Conservation (phyloP, 2,329 filamentous ascomycete genomes). For the Elsinoe perseae region DNA sequence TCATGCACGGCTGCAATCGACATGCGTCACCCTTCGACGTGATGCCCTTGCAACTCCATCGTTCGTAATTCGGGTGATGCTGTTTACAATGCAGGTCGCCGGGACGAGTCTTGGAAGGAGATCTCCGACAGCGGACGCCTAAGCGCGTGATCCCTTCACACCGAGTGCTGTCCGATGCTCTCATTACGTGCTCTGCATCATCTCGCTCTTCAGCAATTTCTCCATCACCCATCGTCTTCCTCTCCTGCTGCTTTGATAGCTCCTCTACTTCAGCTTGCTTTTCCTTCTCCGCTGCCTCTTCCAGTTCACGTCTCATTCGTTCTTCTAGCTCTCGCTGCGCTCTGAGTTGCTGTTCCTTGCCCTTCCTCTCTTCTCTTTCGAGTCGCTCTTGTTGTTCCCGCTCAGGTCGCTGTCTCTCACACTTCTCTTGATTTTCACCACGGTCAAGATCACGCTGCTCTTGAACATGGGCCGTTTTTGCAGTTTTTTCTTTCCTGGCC, state of each 20-base stretch:
- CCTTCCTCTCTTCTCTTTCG: background rate
- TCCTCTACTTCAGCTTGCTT: too few species aligned
- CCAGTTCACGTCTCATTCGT: background rate
- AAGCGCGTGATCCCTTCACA: background rate
- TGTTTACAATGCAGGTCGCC: background rate
- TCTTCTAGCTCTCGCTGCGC: background rate
- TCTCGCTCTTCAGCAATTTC: background rate
- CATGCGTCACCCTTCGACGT: background rate
- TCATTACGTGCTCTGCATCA: background rate
- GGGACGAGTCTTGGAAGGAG: background rate
- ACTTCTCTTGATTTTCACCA: background rate
- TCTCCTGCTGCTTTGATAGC: too few species aligned
- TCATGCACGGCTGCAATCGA: background rate
- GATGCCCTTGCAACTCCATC: background rate
- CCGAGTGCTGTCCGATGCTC: background rate
- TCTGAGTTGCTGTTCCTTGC: background rate
- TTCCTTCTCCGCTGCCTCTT: background rate
- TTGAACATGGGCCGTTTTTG: background rate
- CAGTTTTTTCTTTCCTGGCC: background rate
- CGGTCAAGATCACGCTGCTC: background rate
- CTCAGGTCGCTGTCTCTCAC: background rate
- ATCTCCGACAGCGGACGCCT: background rate
- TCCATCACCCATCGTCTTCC: too few species aligned
- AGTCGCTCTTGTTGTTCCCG: background rate
- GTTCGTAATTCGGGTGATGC: background rate